Base-by-base conservation (phyloP, 2,329 filamentous ascomycete genomes). In the Aureobasidium pullulans region DNA sequence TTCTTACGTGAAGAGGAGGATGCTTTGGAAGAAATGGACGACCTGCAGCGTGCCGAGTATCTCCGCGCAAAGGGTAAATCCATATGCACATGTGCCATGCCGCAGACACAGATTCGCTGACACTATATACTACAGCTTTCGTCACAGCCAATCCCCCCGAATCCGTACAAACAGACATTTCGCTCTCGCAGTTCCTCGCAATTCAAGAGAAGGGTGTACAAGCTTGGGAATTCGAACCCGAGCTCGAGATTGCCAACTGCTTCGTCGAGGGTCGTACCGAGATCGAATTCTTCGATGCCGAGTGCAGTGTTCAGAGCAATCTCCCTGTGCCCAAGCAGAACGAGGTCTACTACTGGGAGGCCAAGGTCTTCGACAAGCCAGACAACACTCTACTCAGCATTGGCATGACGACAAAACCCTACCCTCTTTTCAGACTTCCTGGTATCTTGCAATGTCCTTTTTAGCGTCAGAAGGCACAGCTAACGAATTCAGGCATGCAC, bases 191-290 rank as follows among this genome's bases (percentile, higher is more conserved):
- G 72, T 97, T 96, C 72, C 82, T 99, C 61, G 94, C 94, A 43
- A 99, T 99, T 65, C 94, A 99, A 77, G 94, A 99, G 77, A 99
- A 99, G 74, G 94, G 94, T 53, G 93, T 99, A n/a, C 96, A 94
- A 5, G 94, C 94, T 6, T 99, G 94, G 94, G 94, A 99, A 73
- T 99, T 99, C 69, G 94, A 97, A 73, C 94, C 94, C n/a, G 94
- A 99, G 73, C 78, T 97, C 37, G 94, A 99, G 75, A 96, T 97
- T 66, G 94, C 94, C 66, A 97, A 97, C 75, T 99, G 94, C 74
- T 99, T 99, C 71, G 94, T 99, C 64, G 93, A 99, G 75, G 93
- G 79, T 42, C 85, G 94, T 65, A 99, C 94, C 10, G 94, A 99
- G 73, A 96, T 99, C 64, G 94, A 99, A 72, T 99, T 99, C 76